Evolutionary conservation across 2,329 filamentous ascomycete species (phyloP).

Genomic region (Mycogone perniciosa): DNA sequence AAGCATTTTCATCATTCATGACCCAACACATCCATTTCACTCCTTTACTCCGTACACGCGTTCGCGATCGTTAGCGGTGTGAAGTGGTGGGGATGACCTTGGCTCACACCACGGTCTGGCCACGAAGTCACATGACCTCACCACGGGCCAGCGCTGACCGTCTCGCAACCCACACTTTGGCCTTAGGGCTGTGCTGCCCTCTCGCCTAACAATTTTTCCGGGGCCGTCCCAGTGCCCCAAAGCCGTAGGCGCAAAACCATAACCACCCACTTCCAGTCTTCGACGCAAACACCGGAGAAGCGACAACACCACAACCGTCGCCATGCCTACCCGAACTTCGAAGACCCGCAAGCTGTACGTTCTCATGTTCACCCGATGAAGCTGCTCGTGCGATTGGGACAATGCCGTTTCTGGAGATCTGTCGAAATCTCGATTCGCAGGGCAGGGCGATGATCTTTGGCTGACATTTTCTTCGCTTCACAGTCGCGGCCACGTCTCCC

Average conservation of each 20-base stretch:
- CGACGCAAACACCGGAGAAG: conserved; percentile 34
- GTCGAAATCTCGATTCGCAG: conserved; percentile 8
- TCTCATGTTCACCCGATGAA: conserved; percentile 18
- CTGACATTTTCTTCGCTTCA: conserved; percentile 22
- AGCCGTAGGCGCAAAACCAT: conserved; percentile 32
- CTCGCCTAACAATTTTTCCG: conserved; percentile 32
- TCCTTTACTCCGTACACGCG: neutral
- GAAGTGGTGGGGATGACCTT: conserved; percentile 15
- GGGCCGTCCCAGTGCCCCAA: conserved; percentile 21
- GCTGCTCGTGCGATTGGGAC: conserved; percentile 10
- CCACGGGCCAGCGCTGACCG: conserved; percentile 1
- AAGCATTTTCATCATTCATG: conserved; percentile 2
- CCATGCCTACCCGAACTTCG: conserved; percentile 67
- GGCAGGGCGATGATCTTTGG: conserved; percentile 6
- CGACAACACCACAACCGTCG: conserved; percentile 43
- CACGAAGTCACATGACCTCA: conserved; percentile 27
- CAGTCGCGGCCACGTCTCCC: conserved; percentile 95
- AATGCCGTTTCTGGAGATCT: conserved; percentile 5
- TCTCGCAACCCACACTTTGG: conserved; percentile 5
- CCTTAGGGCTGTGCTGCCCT: conserved; percentile 39
- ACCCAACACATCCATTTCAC: neutral
- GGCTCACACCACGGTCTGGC: conserved; percentile 18
- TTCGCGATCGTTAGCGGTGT: neutral
- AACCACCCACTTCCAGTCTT: conserved; percentile 31
- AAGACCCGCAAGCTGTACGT: conserved; percentile 76